Conservation (phyloP, 768 basidiomycete genomes). For the Rhodosporidiobolus sp. region DNA sequence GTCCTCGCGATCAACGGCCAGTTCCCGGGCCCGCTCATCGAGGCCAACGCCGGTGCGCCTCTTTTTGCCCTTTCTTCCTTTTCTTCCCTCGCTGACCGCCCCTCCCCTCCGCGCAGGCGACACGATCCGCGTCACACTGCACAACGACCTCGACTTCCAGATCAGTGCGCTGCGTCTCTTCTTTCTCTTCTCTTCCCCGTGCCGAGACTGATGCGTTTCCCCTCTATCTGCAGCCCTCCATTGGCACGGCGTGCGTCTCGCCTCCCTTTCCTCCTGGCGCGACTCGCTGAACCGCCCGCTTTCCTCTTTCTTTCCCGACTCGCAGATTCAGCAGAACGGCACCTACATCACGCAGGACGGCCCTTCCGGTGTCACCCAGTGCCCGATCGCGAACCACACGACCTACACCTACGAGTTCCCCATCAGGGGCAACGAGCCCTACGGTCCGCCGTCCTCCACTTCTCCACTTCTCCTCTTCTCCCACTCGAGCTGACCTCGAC, state of each 20-base stretch:
- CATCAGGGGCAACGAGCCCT: conserved; percentile 23
- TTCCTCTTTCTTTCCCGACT: no score
- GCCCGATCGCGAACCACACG: conserved; percentile 38
- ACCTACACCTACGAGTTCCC: conserved; percentile 44
- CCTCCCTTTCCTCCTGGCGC: no score
- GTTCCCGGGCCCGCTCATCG: conserved; percentile 38
- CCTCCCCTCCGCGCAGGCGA: conserved; percentile 6
- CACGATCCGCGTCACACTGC: conserved; percentile 40
- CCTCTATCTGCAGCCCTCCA: no score
- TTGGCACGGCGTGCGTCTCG: no score
- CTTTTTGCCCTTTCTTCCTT: background rate
- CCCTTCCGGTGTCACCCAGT: conserved; percentile 31
- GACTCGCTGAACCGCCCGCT: no score
- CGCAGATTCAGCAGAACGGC: conserved; percentile 42
- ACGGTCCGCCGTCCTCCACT: background rate
- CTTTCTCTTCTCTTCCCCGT: no score
- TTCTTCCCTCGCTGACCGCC: background rate
- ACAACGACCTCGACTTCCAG: conserved; percentile 39
- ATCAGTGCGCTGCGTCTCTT: no score
- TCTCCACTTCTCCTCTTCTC: no score
- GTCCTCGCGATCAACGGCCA: conserved; percentile 26
- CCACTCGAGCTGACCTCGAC: background rate
- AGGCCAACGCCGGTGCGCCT: conserved; percentile 44
- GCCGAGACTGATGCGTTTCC: no score
- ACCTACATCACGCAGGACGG: conserved; percentile 23